phyloP scores from a whole-genome alignment of 2,329 filamentous ascomycete species.

The Onygena corvina region DNA sequence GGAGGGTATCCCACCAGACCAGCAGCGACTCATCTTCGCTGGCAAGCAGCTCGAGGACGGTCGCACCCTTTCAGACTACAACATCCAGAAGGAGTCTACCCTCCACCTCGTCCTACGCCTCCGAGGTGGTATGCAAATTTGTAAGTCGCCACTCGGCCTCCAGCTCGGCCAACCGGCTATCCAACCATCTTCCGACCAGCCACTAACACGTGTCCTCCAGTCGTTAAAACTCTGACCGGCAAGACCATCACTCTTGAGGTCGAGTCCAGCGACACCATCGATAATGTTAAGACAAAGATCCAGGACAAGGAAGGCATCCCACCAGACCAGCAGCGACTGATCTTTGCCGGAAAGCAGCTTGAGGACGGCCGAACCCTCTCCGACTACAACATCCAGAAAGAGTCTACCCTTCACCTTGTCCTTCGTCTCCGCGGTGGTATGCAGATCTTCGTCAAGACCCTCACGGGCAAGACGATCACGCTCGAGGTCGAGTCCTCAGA shows the following conservation, averaged over 20 bases:
- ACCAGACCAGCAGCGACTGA: slow-evolving; percentile 88
- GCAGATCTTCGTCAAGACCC: slow-evolving; percentile 47
- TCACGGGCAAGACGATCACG: slow-evolving; percentile 83
- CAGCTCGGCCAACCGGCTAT: not conserved
- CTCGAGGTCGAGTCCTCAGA: slow-evolving; percentile 80
- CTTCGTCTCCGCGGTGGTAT: slow-evolving; percentile 76
- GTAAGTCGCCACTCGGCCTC: slow-evolving; percentile 29
- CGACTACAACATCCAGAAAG: slow-evolving; percentile 95
- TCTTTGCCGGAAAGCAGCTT: slow-evolving; percentile 92
- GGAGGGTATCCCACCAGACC: slow-evolving; percentile 48
- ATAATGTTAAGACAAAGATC: slow-evolving; percentile 95
- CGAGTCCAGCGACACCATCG: slow-evolving; percentile 71
- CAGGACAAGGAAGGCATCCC: slow-evolving; percentile 97
- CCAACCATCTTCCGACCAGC: slow-evolving; percentile 12
- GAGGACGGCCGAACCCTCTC: slow-evolving; percentile 84
- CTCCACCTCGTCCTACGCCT: slow-evolving; percentile 66
- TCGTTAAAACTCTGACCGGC: slow-evolving; percentile 49
- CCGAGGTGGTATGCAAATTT: slow-evolving; percentile 53
- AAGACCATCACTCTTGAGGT: slow-evolving; percentile 58
- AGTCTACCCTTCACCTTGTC: slow-evolving; percentile 72
- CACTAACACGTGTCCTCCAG: slow-evolving; percentile 17
- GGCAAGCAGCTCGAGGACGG: slow-evolving; percentile 48
- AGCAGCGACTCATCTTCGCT: slow-evolving; percentile 48
- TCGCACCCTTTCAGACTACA: slow-evolving; percentile 44
- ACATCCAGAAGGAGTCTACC: slow-evolving; percentile 52